These are phyloP conservation scores for Cytospora chrysosperma DNA, from an alignment of 2,329 filamentous ascomycete species.

Conservation along the genomic window DNA sequence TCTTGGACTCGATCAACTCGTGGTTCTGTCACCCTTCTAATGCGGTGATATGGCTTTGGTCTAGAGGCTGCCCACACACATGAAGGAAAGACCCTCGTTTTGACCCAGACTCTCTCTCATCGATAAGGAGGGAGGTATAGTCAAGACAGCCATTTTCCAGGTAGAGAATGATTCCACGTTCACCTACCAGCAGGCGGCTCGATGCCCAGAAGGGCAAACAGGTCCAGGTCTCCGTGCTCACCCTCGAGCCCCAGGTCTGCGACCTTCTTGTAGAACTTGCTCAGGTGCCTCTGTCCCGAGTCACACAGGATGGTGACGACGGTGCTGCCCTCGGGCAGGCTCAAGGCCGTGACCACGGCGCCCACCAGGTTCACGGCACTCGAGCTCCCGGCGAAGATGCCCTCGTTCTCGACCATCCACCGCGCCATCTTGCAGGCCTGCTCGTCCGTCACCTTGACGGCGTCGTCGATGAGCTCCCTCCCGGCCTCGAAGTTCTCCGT, in stretches of 20 bases:
- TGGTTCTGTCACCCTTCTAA: constrained; percentile 1
- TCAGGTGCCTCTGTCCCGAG: constrained; percentile 76
- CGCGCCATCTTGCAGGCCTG: constrained; percentile 93
- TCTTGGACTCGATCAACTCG: neutral
- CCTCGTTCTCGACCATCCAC: constrained; percentile 94
- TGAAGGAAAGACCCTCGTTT: neutral
- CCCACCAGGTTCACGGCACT: constrained; percentile 96
- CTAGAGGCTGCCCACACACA: constrained; percentile 5
- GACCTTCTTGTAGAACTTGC: constrained; percentile 79
- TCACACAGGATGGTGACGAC: constrained; percentile 87
- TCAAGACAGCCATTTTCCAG: neutral
- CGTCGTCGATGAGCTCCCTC: constrained; percentile 83
- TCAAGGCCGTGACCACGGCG: constrained; percentile 66
- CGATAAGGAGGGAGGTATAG: neutral
- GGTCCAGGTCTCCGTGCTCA: constrained; percentile 47
- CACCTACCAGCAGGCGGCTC: constrained; percentile 24
- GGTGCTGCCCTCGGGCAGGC: constrained; percentile 58
- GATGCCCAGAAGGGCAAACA: constrained; percentile 53
- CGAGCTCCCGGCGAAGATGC: constrained; percentile 90
- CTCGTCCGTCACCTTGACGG: constrained; percentile 80
- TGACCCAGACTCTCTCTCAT: neutral
- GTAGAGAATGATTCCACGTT: neutral
- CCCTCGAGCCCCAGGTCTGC: constrained; percentile 66
- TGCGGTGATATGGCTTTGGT: neutral
- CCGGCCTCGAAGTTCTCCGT: constrained; percentile 91